A percentile compares a stretch with the other conserved stretches of the same genome.
phyloP scores from a whole-genome alignment of 2,329 filamentous ascomycete species.

The Chaetothyriales sp. region DNA sequence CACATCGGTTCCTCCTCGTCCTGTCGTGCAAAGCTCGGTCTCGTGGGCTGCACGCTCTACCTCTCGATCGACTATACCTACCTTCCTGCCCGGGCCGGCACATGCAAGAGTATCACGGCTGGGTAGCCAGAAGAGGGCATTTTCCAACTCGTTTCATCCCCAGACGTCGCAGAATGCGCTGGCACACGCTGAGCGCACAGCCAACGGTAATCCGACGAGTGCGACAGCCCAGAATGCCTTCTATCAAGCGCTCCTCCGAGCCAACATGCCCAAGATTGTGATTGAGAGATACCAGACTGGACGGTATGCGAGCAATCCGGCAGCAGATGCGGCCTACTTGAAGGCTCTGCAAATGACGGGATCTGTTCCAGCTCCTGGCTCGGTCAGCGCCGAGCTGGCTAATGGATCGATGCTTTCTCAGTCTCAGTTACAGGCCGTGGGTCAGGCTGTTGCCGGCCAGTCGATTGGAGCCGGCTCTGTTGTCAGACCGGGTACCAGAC shows the following conservation, averaged over 20 bases:
- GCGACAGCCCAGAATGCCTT: constrained; percentile 83
- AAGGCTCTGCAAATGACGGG: constrained; percentile 55
- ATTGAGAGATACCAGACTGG: constrained; percentile 79
- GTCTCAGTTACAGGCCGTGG: constrained; percentile 60
- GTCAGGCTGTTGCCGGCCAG: constrained; percentile 64
- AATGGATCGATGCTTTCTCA: constrained; percentile 30
- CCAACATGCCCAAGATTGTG: constrained; percentile 86
- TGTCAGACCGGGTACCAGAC: constrained; percentile 29
- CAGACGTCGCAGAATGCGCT: constrained; percentile 41
- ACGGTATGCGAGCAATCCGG: constrained; percentile 64
- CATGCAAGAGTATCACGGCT: not conserved
- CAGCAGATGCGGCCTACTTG: constrained; percentile 63
- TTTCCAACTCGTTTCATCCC: constrained; percentile 11
- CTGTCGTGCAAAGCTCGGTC: not conserved
- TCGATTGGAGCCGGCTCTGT: constrained; percentile 49
- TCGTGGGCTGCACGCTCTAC: not conserved
- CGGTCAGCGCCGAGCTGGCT: constrained; percentile 6
- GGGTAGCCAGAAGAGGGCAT: constrained; percentile 7
- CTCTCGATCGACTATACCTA: constrained; percentile 3
- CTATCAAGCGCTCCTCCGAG: constrained; percentile 77
- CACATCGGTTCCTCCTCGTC: not conserved
- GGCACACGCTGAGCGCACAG: constrained; percentile 74
- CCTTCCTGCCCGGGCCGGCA: constrained; percentile 9
- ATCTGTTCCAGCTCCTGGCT: constrained; percentile 21
- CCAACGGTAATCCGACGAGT: constrained; percentile 81